Evolutionary conservation across 345 rosid genomes (phyloP).

Genomic region (Moringa oleifera): DNA sequence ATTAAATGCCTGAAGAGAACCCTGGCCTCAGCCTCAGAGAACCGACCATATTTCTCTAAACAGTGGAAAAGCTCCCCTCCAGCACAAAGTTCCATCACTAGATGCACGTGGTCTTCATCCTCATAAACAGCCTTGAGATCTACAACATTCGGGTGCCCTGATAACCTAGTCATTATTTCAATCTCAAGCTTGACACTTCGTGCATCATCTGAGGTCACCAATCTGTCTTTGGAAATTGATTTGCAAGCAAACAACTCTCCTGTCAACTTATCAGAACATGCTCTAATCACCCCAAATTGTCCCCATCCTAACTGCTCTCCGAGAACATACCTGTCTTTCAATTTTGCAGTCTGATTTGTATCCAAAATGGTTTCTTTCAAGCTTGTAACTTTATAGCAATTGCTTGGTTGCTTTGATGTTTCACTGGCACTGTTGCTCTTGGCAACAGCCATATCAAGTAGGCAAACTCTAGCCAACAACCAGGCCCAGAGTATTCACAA

Average conservation of each 20-base stretch:
- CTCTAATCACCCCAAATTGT: constrained; percentile 71
- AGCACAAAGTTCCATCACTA: constrained; percentile 63
- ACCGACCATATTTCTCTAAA: constrained; percentile 56
- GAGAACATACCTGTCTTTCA: constrained; percentile 55
- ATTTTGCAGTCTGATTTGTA: constrained; percentile 44
- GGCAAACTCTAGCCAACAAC: constrained; percentile 22
- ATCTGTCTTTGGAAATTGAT: constrained; percentile 56
- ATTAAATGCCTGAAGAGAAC: constrained; percentile 53
- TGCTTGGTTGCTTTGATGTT: constrained; percentile 29
- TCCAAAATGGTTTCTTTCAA: constrained; percentile 48
- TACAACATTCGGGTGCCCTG: constrained; percentile 60
- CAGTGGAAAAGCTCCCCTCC: constrained; percentile 70
- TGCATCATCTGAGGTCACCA: constrained; percentile 41
- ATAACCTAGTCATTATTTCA: constrained; percentile 54
- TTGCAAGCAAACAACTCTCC: constrained; percentile 61
- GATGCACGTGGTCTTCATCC: constrained; percentile 56
- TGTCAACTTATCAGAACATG: constrained; percentile 52
- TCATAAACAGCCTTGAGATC: constrained; percentile 66
- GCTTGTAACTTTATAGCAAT: constrained; percentile 45
- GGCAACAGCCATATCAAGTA: constrained; percentile 61
- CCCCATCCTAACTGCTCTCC: constrained; percentile 82
- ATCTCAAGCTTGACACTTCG: constrained; percentile 53
- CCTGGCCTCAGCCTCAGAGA: constrained; percentile 50
- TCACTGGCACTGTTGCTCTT: constrained; percentile 26
- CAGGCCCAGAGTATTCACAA: constrained; percentile 9